Conservation (phyloP, 805 yeast genomes). For the Pichia occidentalis region DNA sequence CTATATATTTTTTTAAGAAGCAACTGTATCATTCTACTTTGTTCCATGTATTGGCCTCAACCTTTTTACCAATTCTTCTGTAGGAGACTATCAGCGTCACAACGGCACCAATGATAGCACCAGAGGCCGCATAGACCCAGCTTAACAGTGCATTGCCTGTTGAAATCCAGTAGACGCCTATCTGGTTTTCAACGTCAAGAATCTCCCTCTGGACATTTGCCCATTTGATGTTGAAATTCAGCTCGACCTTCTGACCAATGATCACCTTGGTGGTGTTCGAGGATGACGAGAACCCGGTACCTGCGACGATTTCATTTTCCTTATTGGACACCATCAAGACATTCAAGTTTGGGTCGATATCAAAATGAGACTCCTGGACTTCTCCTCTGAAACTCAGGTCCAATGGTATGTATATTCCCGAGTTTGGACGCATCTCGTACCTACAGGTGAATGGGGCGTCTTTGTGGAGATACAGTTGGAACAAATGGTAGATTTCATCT, state of each 20-base stretch:
- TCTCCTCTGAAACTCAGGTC: conserved; percentile 61
- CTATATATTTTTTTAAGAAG: neutral
- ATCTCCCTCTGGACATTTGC: conserved; percentile 7
- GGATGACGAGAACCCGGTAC: conserved; percentile 56
- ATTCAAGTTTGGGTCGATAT: conserved; percentile 53
- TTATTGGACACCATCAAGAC: conserved; percentile 36
- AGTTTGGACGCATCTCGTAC: conserved; percentile 42
- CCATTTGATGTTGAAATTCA: conserved; percentile 59
- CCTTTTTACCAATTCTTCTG: conserved; percentile 19
- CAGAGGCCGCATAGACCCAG: conserved; percentile 9
- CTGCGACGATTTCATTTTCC: conserved; percentile 39
- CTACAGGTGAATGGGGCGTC: conserved; percentile 72
- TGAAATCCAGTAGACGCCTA: conserved; percentile 7
- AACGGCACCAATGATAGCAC: conserved; percentile 21
- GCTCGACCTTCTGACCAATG: conserved; percentile 57
- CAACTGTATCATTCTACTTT: conserved; percentile 21
- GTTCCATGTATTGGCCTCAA: conserved; percentile 19
- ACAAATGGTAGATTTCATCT: conserved; percentile 63
- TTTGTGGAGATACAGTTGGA: conserved; percentile 70
- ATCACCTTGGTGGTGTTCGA: conserved; percentile 53
- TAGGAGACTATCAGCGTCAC: conserved; percentile 22
- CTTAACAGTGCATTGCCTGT: neutral
- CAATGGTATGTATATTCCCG: conserved; percentile 48
- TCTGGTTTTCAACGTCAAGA: neutral
- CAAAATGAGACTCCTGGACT: conserved; percentile 61